Percentiles rank a stretch among this genome's conserved stretches.
Evolutionary conservation across 306 rosid species (phyloP).

Genomic region (Medicago lupulina): DNA sequence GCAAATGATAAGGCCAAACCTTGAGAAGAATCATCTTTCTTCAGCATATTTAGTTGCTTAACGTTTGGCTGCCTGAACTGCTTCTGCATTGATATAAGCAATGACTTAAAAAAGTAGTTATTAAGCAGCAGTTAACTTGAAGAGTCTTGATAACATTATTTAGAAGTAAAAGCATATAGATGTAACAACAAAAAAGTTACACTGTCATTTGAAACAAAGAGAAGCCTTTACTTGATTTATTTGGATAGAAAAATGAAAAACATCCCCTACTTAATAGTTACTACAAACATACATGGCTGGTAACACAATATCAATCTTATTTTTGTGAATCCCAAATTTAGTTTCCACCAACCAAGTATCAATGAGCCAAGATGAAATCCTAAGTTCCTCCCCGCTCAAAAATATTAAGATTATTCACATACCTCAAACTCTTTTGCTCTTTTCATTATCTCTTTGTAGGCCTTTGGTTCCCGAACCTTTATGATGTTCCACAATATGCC

Average conservation of each 20-base stretch:
- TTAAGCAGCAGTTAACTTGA: no score
- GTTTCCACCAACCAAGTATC: not conserved
- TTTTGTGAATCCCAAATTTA: not conserved
- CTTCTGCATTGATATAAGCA: conserved; percentile 59
- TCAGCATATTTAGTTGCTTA: conserved; percentile 44
- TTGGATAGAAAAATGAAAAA: conserved; percentile 14
- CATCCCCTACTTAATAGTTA: not conserved
- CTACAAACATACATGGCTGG: conserved; percentile 1
- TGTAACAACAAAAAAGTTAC: conserved; percentile 25
- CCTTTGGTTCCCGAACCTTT: conserved; percentile 81
- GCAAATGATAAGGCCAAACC: conserved; percentile 27
- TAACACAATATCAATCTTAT: not conserved
- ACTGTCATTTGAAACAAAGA: conserved; percentile 8
- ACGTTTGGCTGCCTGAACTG: conserved; percentile 68
- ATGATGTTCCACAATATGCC: conserved; percentile 85
- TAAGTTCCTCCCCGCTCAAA: not conserved
- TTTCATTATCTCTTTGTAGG: conserved; percentile 83
- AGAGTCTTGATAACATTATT: not conserved
- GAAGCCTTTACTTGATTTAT: conserved; percentile 13
- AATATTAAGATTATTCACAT: conserved; percentile 28
- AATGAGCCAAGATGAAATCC: not conserved
- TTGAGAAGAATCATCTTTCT: conserved; percentile 48
- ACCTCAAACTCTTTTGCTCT: conserved; percentile 90
- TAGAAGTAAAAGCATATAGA: not conserved
- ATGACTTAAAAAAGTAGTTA: not conserved